Conservation (phyloP, 2,329 filamentous ascomycete genomes). For the Microsporum canis region DNA sequence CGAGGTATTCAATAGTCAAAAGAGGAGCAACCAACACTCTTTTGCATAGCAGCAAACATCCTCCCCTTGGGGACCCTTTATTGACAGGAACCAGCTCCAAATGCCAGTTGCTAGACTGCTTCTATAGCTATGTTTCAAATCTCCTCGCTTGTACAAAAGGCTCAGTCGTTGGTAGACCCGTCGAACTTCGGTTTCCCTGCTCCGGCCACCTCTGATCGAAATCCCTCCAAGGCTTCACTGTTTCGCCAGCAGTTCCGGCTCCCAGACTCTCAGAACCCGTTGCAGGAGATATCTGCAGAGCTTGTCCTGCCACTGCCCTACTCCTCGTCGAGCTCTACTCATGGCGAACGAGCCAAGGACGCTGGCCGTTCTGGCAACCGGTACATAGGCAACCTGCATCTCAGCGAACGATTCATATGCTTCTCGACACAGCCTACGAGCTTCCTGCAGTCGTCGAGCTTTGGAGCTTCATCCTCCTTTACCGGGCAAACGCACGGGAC, state of each 20-base stretch:
- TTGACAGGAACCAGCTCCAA: not conserved
- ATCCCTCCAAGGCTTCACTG: conserved; percentile 80
- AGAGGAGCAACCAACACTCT: no score
- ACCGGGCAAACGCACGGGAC: conserved; percentile 88
- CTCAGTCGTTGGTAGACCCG: conserved; percentile 87
- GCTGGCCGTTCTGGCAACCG: conserved; percentile 59
- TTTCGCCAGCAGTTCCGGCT: conserved; percentile 97
- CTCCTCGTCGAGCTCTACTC: conserved; percentile 37
- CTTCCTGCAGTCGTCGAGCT: conserved; percentile 69
- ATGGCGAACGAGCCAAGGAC: conserved; percentile 50
- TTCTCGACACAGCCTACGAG: conserved; percentile 90
- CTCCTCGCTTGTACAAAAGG: conserved; percentile 83
- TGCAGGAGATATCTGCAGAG: conserved; percentile 95
- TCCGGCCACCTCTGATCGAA: conserved; percentile 60
- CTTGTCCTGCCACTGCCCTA: conserved; percentile 71
- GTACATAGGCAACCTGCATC: conserved; percentile 83
- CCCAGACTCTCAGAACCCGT: conserved; percentile 77
- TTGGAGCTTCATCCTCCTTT: conserved; percentile 68
- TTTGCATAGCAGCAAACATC: no score
- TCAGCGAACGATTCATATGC: conserved; percentile 90
- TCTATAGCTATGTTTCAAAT: conserved; percentile 46
- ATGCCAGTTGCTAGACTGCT: not conserved
- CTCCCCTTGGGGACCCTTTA: no score
- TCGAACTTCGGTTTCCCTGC: conserved; percentile 65
- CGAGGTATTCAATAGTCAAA: not conserved